Evolutionary conservation across 2,329 filamentous ascomycete genomes (phyloP).

Genomic region (Fusarium virguliforme): DNA sequence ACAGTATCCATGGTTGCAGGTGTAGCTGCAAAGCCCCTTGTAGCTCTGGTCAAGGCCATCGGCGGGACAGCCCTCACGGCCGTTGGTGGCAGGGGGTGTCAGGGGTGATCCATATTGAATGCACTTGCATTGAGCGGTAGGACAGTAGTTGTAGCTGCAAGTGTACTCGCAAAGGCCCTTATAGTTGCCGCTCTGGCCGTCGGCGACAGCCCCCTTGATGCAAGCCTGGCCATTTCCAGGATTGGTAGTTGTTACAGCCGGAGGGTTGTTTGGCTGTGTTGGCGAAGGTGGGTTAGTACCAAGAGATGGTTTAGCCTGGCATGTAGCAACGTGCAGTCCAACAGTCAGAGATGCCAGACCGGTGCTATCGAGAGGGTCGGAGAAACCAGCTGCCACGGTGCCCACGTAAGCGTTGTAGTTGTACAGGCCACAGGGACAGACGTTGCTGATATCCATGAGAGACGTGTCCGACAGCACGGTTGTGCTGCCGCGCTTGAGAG

Average conservation of each 20-base stretch:
- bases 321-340: constrained; percentile 53
- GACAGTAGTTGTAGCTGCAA: constrained; percentile 55
- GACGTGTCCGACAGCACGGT: constrained; percentile 64
- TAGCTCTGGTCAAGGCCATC: constrained; percentile 57
- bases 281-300: constrained; percentile 52
- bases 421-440: constrained; percentile 69
- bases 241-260: constrained; percentile 19
- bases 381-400: constrained; percentile 59
- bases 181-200: constrained; percentile 54
- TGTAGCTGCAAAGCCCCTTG: constrained; percentile 63
- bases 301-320: constrained; percentile 53
- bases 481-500: constrained; percentile 59
- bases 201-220: constrained; percentile 50
- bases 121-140: constrained; percentile 56
- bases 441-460: constrained; percentile 65
- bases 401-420: constrained; percentile 73
- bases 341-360: constrained; percentile 51
- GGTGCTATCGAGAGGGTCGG: constrained; percentile 48
- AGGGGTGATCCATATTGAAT: constrained; percentile 51
- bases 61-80: constrained; percentile 54
- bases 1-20: constrained; percentile 65
- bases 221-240: constrained; percentile 42
- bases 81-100: constrained; percentile 48
- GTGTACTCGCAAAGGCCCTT: constrained; percentile 56
- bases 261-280: constrained; percentile 56